phyloP scores from a whole-genome alignment of 2,329 filamentous ascomycete genomes.

The Pleoardoris graminearum region DNA sequence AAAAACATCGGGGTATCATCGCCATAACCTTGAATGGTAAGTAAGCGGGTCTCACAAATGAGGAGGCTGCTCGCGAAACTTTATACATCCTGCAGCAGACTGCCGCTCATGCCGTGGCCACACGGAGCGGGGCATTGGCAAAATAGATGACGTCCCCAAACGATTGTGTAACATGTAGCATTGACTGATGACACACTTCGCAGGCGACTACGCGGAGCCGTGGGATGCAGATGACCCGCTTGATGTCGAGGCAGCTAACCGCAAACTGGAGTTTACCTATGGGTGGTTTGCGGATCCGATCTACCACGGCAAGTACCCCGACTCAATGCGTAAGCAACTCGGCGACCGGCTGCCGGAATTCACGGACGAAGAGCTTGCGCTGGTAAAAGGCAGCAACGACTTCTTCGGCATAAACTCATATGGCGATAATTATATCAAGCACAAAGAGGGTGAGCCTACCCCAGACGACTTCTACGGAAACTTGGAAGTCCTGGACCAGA shows the following conservation, averaged over 20 bases:
- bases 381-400: conserved; percentile 31
- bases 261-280: conserved; percentile 50
- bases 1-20: conserved; percentile 72
- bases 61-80: conserved; percentile 16
- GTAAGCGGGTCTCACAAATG: conserved; percentile 24
- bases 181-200: conserved; percentile 19
- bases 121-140: neutral
- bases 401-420: conserved; percentile 53
- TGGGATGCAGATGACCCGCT: conserved; percentile 24
- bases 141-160: neutral
- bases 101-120: conserved; percentile 20
- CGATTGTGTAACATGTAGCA: neutral
- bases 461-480: conserved; percentile 74
- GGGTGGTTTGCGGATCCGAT: conserved; percentile 45
- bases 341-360: conserved; percentile 46
- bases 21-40: conserved; percentile 83
- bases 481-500: conserved; percentile 70
- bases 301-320: conserved; percentile 45
- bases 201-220: conserved; percentile 57
- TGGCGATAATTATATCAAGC: conserved; percentile 83
- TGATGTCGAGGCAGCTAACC: conserved; percentile 33
- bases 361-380: conserved; percentile 46
- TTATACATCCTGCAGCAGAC: conserved; percentile 18
- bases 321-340: conserved; percentile 43
- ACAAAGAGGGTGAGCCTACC: conserved; percentile 64